These are phyloP conservation scores for Aspergillus nidulans DNA, from an alignment of 495 filamentous ascomycete genomes.

Conservation along the genomic window DNA sequence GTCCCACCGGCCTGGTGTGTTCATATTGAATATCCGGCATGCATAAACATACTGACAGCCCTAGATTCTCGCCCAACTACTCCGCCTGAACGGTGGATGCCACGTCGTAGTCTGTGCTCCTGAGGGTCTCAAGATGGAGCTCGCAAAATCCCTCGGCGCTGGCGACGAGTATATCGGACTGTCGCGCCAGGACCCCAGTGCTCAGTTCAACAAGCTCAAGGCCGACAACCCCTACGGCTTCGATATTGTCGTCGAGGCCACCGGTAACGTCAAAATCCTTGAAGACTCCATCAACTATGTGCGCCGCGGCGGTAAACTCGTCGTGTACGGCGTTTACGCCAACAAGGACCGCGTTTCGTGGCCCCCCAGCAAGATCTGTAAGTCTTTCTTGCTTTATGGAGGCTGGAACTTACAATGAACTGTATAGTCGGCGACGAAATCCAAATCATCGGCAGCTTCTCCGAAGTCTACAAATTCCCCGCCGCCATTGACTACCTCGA, in stretches of 20 bases:
- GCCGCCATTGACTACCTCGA: slow-evolving; percentile 67
- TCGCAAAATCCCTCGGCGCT: slow-evolving; percentile 63
- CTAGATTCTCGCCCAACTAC: slow-evolving; percentile 53
- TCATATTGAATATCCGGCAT: too few species aligned
- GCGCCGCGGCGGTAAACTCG: slow-evolving; percentile 62
- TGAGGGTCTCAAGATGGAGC: slow-evolving; percentile 62
- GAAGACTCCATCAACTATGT: slow-evolving; percentile 68
- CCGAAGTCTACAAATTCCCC: slow-evolving; percentile 69
- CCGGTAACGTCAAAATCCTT: slow-evolving; percentile 61
- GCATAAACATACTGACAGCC: background rate
- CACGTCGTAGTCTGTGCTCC: slow-evolving; percentile 64
- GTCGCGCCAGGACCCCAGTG: slow-evolving; percentile 49
- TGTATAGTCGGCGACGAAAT: slow-evolving; percentile 52
- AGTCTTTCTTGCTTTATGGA: slow-evolving; percentile 13
- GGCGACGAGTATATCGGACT: slow-evolving; percentile 62
- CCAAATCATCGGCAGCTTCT: slow-evolving; percentile 66
- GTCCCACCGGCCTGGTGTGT: slow-evolving; percentile 57
- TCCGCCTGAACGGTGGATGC: slow-evolving; percentile 60
- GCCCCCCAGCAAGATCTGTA: slow-evolving; percentile 63
- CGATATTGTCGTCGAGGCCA: slow-evolving; percentile 63
- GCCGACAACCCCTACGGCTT: slow-evolving; percentile 66
- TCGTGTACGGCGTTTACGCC: slow-evolving; percentile 65
- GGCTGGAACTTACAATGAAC: slow-evolving; percentile 6
- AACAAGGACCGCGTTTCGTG: slow-evolving; percentile 57
- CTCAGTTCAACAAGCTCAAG: slow-evolving; percentile 59